Evolutionary conservation across 306 rosid genomes (phyloP).

Genomic region (Quercus cerris): DNA sequence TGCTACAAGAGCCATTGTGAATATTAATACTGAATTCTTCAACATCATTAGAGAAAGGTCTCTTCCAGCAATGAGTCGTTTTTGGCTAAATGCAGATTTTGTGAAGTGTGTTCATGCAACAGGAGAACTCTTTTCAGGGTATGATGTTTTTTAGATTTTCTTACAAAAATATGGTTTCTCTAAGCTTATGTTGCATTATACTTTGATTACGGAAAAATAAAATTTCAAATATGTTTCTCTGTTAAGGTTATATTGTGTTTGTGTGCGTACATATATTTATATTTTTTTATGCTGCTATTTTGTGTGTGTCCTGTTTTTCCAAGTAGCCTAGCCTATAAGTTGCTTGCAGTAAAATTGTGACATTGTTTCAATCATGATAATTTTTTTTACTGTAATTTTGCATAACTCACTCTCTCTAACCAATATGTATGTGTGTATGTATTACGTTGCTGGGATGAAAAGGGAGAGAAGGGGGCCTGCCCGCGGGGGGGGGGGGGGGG

Average conservation of each 20-base stretch:
- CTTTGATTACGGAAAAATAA: background rate
- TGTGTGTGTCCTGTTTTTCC: background rate
- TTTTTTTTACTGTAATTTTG: background rate
- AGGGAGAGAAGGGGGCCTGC: too few relatives aligned
- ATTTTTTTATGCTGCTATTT: background rate
- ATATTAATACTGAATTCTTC: conserved; percentile 77
- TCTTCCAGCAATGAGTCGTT: conserved; percentile 72
- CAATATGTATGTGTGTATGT: too few relatives aligned
- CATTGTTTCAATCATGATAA: background rate
- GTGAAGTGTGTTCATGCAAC: conserved; percentile 93
- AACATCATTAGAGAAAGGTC: conserved; percentile 78
- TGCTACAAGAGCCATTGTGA: conserved; percentile 89
- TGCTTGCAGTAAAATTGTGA: background rate
- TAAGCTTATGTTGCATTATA: background rate
- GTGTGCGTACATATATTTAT: background rate
- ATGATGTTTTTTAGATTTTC: conserved; percentile 25
- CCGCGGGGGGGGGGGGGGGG: too few relatives aligned
- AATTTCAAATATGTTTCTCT: background rate
- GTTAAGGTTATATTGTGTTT: background rate
- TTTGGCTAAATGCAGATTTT: conserved; percentile 94
- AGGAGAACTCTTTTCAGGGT: conserved; percentile 95
- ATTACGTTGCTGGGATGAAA: too few relatives aligned
- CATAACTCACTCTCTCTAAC: background rate
- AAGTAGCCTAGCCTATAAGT: background rate
- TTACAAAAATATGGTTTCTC: background rate